A percentile compares a stretch with the other conserved stretches of the same genome.
These are phyloP conservation scores for Tripidium arundinaceum DNA, from an alignment of 202 grass and related monocot species.

Conservation along the genomic window DNA sequence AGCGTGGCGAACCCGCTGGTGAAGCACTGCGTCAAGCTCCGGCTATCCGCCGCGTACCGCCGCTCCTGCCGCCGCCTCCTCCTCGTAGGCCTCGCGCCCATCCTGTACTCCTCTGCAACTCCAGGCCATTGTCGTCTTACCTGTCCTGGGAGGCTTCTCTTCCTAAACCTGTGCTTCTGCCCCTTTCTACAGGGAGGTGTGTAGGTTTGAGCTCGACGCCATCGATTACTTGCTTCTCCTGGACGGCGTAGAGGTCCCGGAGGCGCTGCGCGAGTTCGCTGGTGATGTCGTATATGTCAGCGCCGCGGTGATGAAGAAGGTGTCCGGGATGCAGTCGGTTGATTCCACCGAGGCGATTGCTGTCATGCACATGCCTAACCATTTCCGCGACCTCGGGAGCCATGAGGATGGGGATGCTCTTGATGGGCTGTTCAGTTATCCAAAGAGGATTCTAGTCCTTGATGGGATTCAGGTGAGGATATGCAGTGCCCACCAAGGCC, in stretches of 20 bases:
- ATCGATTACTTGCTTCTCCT: conserved; percentile 64
- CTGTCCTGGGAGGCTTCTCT: neutral
- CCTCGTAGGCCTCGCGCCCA: conserved; percentile 69
- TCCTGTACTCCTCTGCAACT: conserved; percentile 46
- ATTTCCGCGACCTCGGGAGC: conserved; percentile 36
- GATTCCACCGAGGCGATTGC: conserved; percentile 83
- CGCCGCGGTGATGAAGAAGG: conserved; percentile 74
- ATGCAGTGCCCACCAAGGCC: neutral
- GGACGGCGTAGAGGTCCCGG: conserved; percentile 44
- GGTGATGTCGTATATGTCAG: conserved; percentile 51
- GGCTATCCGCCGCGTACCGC: conserved; percentile 70
- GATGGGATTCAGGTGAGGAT: conserved; percentile 84
- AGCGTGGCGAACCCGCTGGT: conserved; percentile 85
- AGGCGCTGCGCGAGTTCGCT: conserved; percentile 35
- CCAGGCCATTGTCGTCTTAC: neutral
- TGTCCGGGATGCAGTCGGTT: conserved; percentile 81
- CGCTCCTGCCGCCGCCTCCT: conserved; percentile 46
- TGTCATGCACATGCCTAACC: conserved; percentile 70
- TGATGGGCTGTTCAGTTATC: conserved; percentile 46
- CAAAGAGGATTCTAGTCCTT: conserved; percentile 72
- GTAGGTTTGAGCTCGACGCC: conserved; percentile 33
- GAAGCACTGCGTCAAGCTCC: conserved; percentile 95
- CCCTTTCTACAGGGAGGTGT: conserved; percentile 55
- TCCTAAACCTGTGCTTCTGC: neutral
- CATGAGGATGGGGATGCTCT: conserved; percentile 26